Conservation (phyloP, 257 asterid species). For the Mentha longifolia region DNA sequence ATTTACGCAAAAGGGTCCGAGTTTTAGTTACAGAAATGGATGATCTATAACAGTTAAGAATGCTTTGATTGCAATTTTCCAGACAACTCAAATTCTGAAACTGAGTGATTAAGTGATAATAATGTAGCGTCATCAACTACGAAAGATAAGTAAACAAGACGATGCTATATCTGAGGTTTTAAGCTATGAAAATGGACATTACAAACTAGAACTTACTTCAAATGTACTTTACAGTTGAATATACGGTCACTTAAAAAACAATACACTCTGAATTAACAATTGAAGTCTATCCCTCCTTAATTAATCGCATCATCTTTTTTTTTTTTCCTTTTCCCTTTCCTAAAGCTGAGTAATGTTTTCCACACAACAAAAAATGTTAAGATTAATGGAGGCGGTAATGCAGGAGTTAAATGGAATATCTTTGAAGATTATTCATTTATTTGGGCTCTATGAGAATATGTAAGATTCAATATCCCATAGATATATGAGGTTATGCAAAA, state of each 20-base stretch:
- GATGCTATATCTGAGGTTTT: background rate
- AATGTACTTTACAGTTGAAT: background rate
- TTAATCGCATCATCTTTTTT: background rate
- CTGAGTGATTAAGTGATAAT: background rate
- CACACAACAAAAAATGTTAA: background rate
- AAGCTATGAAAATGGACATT: background rate
- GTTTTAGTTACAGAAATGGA: background rate
- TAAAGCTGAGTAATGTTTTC: background rate
- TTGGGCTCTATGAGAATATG: conserved; percentile 13
- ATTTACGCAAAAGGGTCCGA: background rate
- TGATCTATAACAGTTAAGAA: background rate
- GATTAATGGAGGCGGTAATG: background rate
- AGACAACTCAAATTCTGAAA: background rate
- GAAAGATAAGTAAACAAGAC: background rate
- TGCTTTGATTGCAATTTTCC: background rate
- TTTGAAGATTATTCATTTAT: conserved; percentile 4
- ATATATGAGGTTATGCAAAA: conserved; percentile 3
- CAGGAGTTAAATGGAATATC: background rate
- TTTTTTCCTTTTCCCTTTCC: background rate
- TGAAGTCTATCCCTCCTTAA: no score
- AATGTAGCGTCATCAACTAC: background rate
- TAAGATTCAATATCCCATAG: conserved; percentile 8
- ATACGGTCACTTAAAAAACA: background rate
- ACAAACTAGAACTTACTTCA: background rate
- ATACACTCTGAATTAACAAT: background rate